Evolutionary conservation across 208 protist genomes (phyloP), one percentile per base, ranked within the genome.

Genomic region (Crithidia mellificae): DNA sequence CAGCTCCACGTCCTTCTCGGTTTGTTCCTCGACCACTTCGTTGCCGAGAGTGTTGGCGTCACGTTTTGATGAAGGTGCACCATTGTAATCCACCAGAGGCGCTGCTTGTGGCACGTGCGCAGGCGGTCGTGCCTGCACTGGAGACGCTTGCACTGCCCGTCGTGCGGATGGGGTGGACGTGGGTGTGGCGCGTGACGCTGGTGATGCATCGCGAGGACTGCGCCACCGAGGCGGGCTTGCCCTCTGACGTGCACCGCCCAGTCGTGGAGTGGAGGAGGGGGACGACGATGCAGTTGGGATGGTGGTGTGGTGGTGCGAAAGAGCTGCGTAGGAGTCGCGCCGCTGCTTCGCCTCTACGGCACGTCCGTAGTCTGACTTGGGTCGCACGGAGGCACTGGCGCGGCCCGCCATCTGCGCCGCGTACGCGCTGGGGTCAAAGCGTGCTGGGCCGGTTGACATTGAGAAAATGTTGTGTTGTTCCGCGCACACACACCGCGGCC

Each of bases 291-390:
- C 2, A 24, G 22, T n/a, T n/a, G n/a, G 2, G 17, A 27, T 29
- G 53, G n/a, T n/a, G 12, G 19, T 20, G 20, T 24, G 17, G 25
- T 17, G 49, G 41, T 63, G 38, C 41, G 41, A 51, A 3, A 36
- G 7, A 2, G 38, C 12, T 25, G 34, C 6, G 24, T 17, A 12
- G 15, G 4, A 4, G 2, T 27, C 24, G 1, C 17, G 27, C 24
- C 19, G 56, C 38, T 63, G 50, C 34, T 41, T 30, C 6, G 57
- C 50, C 41, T 58, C 59, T 32, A 74, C 17, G 19, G 43, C 32
- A 2, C 51, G 29, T 6, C 68, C 50, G 59, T 74, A 74, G 12
- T 61, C 52, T 0, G 52, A 46, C 47, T 67, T 67, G 34, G 68
- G 43, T 41, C 58, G 56, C 17, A 34, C n/a, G n/a, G 14, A 17